Evolutionary conservation across 495 filamentous ascomycete species (phyloP), one percentile per base, ranked within the genome.

Genomic region (Aspergillus egyptiacus): DNA sequence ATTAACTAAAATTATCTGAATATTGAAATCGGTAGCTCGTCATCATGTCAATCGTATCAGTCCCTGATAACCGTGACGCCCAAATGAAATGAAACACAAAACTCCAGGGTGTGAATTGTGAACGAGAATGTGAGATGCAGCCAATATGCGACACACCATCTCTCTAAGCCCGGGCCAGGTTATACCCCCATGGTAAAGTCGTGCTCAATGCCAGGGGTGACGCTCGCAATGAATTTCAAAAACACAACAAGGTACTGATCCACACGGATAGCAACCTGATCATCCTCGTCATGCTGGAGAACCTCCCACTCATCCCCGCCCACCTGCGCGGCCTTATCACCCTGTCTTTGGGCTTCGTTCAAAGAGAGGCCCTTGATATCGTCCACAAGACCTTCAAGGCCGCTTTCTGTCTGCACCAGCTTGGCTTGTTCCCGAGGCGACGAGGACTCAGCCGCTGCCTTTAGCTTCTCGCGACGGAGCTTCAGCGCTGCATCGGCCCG

Each of bases 181-280:
- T 65, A 96, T 23, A 98, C 83, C 2, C 91, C 89, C 91, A 97
- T 98, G 1, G 93, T 98, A 65, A 94, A 96, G 64, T 98, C 93
- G 63, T 97, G 87, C 71, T 97, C 93, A 63, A 98, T 96, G 11
- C 89, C 89, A 6, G 93, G 93, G 18, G 91, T 96, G 20, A 98
- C 91, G 51, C 86, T 91, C 10, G 93, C 90, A 77, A 97, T 94
- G 66, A 98, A 97, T 72, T 98, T 98, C 55, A 98, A 71, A 64
- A 98, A 98, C 2, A 98, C 94, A 19, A 98, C 88, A 53, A 98
- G 69, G 62, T 98, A 98, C 72, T 98, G 93, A 66, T 99, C 94
- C 35, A 96, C 94, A 13, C 94, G 77, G 51, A 95, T 96, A 2
- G 91, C 91, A 24, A 87, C 83, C 63, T 93, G 87, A 40, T 90